Evolutionary conservation across 805 yeast genomes (phyloP), one percentile per base, ranked within the genome.

Genomic region (Candida yuanshanica): DNA sequence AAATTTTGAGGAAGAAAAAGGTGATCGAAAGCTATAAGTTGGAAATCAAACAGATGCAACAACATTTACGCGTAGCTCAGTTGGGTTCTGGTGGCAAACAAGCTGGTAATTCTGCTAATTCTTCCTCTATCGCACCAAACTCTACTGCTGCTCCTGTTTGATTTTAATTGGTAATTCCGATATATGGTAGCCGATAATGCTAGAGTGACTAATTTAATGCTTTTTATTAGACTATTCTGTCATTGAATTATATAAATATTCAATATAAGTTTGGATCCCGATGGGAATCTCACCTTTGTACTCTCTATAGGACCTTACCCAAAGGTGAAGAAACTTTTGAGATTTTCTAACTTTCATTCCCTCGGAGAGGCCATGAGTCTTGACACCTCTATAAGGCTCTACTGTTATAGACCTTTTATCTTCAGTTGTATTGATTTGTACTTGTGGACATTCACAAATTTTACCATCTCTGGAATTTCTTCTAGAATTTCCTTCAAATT

Each of bases 11-110:
- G 22, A 51, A 47, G 40, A 53, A 43, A 32, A 46, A 43, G 33
- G 24, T 43, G 22, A 39, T 54, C 23, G 55, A 46, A 33, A 47
- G 42, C 8, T 46, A 44, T 32, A 43, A 50, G 20, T 39, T 43
- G 10, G 55, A 51, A 11, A 44, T 55, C 20, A 40, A 41, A 11
- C 36, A 13, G 24, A 42, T 49, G 37, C 56, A 55, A 36, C 43
- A 39, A 5, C 44, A 38, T 5, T 41, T 53, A 20, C 50, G 47
- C 20, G 31, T 23, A 20, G 14, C 31, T 27, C 31, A 27, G 16
- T 14, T 27, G 31, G 31, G 18, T 27, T 27, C 31, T 14, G 9
- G 18, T 14, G n/a, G 18, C 3, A 27, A 27, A 5, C 31, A 10
- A 7, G 31, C 17, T 11, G 16, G 18, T 14, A 14, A 12, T 14